Base-by-base conservation (phyloP, 495 filamentous ascomycete genomes). In the Aspergillus egyptiacus region DNA sequence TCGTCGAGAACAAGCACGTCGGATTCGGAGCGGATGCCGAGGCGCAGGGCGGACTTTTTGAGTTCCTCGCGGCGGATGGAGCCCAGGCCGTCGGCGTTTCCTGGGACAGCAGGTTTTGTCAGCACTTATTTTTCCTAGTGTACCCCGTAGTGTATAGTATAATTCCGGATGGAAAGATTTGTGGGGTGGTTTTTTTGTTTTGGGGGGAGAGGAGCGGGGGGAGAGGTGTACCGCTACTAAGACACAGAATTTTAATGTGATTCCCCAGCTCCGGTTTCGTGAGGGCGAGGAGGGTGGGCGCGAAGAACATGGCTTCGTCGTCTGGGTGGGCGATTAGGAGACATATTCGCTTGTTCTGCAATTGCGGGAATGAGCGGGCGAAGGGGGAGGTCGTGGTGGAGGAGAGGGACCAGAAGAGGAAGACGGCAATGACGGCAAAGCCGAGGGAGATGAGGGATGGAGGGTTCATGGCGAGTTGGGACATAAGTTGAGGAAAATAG, bases 271-370 rank as follows among this genome's bases (percentile, higher is more conserved):
- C 78, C 61, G 85, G 74, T 17, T 78, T 75, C 13, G 89, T 89
- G 22, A 98, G 75, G 5, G 84, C 81, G 44, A 94, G 72, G 2
- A 98, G 76, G 0, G 89, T 85, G 0, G 93, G 93, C 50, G 91
- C 81, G 68, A 98, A 98, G 74, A 98, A 98, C 93, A 98, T 98
- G 56, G 93, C 94, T 72, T 98, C 93, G 53, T 98, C 93, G 65
- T 98, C 93, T 0, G 93, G 93, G 67, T 98, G 93, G 3, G 93
- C 93, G 64, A 98, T 97, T 30, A 98, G 73, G 22, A 98, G 76
- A 59, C 85, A 85, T 53, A 96, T 87, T 52, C 85, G 76, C 71
- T 94, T 90, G 70, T 85, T 83, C 49, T 72, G 71, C 48, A 95
- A 73, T 44, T 66, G 79, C 0, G 88, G 87, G 57, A 90, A 86